These are phyloP conservation scores for Fusarium sp. DNA, from an alignment of 2,329 filamentous ascomycete species.

Conservation along the genomic window DNA sequence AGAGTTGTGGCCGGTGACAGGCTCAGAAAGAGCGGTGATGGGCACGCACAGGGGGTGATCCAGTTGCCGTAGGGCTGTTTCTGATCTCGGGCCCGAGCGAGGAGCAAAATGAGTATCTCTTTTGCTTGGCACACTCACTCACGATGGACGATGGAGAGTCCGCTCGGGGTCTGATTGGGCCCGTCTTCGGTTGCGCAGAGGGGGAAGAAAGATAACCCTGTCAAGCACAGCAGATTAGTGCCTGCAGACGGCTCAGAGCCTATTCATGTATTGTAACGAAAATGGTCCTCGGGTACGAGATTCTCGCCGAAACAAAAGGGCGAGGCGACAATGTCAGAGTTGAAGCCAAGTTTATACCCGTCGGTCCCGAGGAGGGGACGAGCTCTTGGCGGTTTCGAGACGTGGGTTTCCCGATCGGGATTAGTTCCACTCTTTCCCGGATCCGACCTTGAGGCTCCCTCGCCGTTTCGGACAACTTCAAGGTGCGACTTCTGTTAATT, in stretches of 20 bases:
- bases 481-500: not conserved
- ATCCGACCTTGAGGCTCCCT: slow-evolving; percentile 28
- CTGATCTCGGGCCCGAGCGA: slow-evolving; percentile 31
- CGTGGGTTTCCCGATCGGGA: slow-evolving; percentile 24
- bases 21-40: not conserved
- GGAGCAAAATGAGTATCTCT: not conserved
- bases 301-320: slow-evolving; percentile 8
- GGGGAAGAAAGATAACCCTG: not conserved
- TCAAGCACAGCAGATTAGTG: not conserved
- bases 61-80: slow-evolving; percentile 7
- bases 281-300: slow-evolving; percentile 9
- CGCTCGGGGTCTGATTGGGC: slow-evolving; percentile 1
- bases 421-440: slow-evolving; percentile 35
- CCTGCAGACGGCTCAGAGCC: not conserved
- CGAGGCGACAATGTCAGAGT: slow-evolving; percentile 1
- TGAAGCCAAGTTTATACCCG: slow-evolving; percentile 26
- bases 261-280: not conserved
- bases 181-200: not conserved
- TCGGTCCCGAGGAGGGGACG: slow-evolving; percentile 39
- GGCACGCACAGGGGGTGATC: not conserved
- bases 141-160: not conserved
- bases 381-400: slow-evolving; percentile 3
- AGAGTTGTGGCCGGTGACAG: slow-evolving; percentile 18
- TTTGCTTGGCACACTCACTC: slow-evolving; percentile 6
- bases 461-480: slow-evolving; percentile 13